Conservation (phyloP, 768 basidiomycete species). For the Leccinum subtestaceum region DNA sequence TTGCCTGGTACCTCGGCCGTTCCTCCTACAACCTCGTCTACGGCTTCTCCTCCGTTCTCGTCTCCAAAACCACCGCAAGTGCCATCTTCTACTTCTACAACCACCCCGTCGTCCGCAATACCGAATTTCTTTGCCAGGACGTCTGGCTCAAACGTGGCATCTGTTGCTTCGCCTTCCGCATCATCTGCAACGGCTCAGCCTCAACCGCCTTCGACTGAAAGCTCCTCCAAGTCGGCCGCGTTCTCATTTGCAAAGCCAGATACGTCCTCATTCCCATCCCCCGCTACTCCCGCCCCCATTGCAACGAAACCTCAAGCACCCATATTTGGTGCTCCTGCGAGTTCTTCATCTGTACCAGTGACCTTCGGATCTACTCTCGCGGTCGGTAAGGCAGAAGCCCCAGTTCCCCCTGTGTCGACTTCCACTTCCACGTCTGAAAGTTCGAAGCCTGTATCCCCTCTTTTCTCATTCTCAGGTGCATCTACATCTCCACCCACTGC, state of each 20-base stretch:
- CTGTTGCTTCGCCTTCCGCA: conserved; percentile 7
- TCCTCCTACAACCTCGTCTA: conserved; percentile 13
- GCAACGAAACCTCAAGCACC: conserved; percentile 17
- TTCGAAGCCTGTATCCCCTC: conserved; percentile 14
- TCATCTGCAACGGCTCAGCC: conserved; percentile 6
- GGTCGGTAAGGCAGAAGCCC: conserved; percentile 7
- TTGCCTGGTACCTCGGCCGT: conserved; percentile 6
- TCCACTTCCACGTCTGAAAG: conserved; percentile 1
- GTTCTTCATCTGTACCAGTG: neutral
- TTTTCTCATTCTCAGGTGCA: conserved; percentile 23
- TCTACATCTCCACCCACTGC: conserved; percentile 6
- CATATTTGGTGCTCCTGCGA: conserved; percentile 14
- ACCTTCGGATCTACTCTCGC: conserved; percentile 11
- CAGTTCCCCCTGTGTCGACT: neutral
- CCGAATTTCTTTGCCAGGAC: conserved; percentile 36
- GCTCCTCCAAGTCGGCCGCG: conserved; percentile 10
- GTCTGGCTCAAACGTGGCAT: conserved; percentile 3
- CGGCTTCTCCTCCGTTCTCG: conserved; percentile 10
- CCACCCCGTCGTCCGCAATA: conserved; percentile 9
- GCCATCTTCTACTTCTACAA: conserved; percentile 2
- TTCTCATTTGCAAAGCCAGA: conserved; percentile 18
- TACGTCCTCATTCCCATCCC: conserved; percentile 24
- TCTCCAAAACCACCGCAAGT: conserved; percentile 17
- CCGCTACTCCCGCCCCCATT: conserved; percentile 6
- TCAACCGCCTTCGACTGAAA: conserved; percentile 8